Evolutionary conservation across 1,139 yeast genomes (phyloP).

Genomic region (Hyphopichia burtonii): DNA sequence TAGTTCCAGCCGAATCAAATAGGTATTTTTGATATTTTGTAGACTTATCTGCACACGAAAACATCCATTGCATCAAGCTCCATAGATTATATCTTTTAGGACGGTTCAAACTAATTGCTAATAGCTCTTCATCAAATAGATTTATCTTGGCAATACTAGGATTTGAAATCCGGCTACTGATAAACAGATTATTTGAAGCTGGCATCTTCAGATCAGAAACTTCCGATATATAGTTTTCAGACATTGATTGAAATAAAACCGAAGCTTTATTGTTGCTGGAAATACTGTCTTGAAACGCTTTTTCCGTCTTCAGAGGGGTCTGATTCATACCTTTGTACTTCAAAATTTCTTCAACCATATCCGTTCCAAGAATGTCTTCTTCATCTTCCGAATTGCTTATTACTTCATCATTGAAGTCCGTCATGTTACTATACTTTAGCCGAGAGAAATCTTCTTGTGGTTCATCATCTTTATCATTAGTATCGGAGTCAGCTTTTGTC

Average conservation of each 20-base stretch:
- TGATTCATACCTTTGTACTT: slow-evolving; percentile 11
- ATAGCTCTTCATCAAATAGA: slow-evolving; percentile 31
- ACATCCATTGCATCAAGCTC: slow-evolving; percentile 35
- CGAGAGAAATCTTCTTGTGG: slow-evolving; percentile 1
- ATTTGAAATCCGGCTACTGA: background rate
- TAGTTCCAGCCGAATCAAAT: slow-evolving; percentile 16
- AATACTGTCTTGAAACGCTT: background rate
- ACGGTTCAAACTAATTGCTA: slow-evolving; percentile 14
- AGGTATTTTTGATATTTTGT: slow-evolving; percentile 16
- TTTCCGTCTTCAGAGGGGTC: slow-evolving; percentile 2
- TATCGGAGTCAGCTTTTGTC: background rate
- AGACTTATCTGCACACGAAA: slow-evolving; percentile 31
- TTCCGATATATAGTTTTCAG: background rate
- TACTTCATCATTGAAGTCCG: slow-evolving; percentile 8
- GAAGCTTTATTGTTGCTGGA: slow-evolving; percentile 1
- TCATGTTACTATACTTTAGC: background rate
- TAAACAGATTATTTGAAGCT: background rate
- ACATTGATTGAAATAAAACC: background rate
- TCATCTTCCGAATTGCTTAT: slow-evolving; percentile 32
- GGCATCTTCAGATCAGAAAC: background rate
- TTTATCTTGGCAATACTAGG: slow-evolving; percentile 11
- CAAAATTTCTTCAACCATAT: slow-evolving; percentile 19
- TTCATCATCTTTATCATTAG: background rate
- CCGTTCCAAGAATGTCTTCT: slow-evolving; percentile 6
- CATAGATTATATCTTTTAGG: slow-evolving; percentile 27